phyloP scores from a whole-genome alignment of 306 rosid genomes.

The Neltuma alba region DNA sequence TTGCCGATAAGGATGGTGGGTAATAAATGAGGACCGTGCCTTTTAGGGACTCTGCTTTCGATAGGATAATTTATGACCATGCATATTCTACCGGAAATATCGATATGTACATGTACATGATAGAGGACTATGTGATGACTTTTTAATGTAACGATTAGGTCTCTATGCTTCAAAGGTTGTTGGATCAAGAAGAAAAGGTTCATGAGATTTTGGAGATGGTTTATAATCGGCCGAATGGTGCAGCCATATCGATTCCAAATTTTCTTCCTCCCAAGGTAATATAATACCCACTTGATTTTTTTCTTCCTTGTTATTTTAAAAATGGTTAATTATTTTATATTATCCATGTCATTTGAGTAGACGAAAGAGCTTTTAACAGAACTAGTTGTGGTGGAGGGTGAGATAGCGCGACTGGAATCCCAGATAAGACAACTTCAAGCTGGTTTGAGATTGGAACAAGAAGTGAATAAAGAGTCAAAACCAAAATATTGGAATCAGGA shows the following conservation, averaged over 20 bases:
- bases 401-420: slow-evolving; percentile 69
- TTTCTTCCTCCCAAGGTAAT: slow-evolving; percentile 84
- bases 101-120: background rate
- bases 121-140: background rate
- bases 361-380: slow-evolving; percentile 71
- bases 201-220: slow-evolving; percentile 69
- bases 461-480: slow-evolving; percentile 52
- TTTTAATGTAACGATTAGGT: slow-evolving; percentile 53
- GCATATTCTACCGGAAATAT: background rate
- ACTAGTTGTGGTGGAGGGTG: slow-evolving; percentile 73
- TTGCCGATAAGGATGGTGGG: slow-evolving; percentile 26
- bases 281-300: slow-evolving; percentile 7
- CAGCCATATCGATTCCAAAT: slow-evolving; percentile 60
- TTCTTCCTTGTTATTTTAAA: background rate
- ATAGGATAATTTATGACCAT: background rate
- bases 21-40: slow-evolving; percentile 43
- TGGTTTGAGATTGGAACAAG: slow-evolving; percentile 63
- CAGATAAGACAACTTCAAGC: slow-evolving; percentile 73
- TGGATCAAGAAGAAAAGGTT: slow-evolving; percentile 74
- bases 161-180: slow-evolving; percentile 64
- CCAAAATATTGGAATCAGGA: slow-evolving; percentile 46
- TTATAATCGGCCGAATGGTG: slow-evolving; percentile 45
- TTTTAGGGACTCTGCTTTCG: slow-evolving; percentile 11
- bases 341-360: slow-evolving; percentile 47
- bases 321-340: background rate